Conservation (phyloP, 441 rosid genomes). For the Erodium trifolium region DNA sequence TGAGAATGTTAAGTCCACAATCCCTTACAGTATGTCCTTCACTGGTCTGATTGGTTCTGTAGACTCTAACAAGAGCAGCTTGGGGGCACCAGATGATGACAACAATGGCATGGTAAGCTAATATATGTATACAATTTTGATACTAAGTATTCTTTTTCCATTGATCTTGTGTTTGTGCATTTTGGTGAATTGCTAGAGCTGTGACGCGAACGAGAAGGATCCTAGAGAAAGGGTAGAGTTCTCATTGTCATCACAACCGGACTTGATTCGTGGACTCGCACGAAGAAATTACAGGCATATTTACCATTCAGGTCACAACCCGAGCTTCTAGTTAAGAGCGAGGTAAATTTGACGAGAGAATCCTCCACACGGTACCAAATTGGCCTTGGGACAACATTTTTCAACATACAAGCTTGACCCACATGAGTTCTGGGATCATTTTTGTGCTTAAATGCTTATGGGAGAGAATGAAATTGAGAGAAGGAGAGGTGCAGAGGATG, state of each 20-base stretch:
- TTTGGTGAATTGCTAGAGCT: background rate
- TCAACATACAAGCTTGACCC: too few species aligned
- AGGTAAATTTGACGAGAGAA: conserved; percentile 23
- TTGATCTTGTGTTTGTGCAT: background rate
- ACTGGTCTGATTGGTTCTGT: conserved; percentile 42
- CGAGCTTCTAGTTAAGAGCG: conserved; percentile 33
- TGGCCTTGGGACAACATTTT: too few species aligned
- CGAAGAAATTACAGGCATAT: conserved; percentile 27
- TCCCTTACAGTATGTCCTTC: conserved; percentile 46
- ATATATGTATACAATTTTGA: too few species aligned
- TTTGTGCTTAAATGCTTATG: too few species aligned
- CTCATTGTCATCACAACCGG: conserved; percentile 39
- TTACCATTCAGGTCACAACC: conserved; percentile 44
- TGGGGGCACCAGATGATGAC: conserved; percentile 24
- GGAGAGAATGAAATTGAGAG: too few species aligned
- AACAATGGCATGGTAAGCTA: conserved; percentile 12
- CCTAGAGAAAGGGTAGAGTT: conserved; percentile 21
- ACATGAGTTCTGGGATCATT: too few species aligned
- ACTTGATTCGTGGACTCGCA: conserved; percentile 36
- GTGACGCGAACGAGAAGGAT: background rate
- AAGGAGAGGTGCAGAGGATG: too few species aligned
- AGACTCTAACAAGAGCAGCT: conserved; percentile 22
- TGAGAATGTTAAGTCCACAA: conserved; percentile 38
- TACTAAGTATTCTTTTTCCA: background rate
- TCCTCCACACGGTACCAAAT: too few species aligned